phyloP scores from a whole-genome alignment of 768 basidiomycete genomes.

The Amanita brunnescens region DNA sequence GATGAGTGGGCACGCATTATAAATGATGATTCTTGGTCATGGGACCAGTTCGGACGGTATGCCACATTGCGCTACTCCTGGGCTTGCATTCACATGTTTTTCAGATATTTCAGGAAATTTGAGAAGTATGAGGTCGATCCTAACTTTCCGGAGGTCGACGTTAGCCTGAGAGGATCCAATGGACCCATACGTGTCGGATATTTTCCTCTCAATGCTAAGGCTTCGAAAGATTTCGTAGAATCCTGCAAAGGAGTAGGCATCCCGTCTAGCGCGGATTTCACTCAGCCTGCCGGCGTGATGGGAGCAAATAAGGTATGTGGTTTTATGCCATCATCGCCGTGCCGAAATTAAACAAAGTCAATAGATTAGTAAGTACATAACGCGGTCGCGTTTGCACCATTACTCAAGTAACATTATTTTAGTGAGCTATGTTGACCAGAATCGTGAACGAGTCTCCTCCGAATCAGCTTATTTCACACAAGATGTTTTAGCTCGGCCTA shows the following conservation, averaged over 20 bases:
- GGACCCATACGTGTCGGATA: conserved; percentile 60
- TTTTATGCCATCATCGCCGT: background rate
- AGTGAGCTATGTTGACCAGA: conserved; percentile 63
- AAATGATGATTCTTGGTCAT: conserved; percentile 55
- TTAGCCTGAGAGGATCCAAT: conserved; percentile 33
- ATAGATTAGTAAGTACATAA: conserved; percentile 33
- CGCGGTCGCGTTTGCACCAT: background rate
- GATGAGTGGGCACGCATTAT: conserved; percentile 54
- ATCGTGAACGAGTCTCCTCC: conserved; percentile 47
- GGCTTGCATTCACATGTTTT: background rate
- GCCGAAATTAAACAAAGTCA: background rate
- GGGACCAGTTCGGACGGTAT: conserved; percentile 42
- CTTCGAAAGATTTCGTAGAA: conserved; percentile 44
- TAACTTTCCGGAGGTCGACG: conserved; percentile 43
- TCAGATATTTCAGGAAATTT: conserved; percentile 62
- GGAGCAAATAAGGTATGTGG: conserved; percentile 51
- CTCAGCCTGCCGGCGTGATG: conserved; percentile 45
- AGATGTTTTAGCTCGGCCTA: conserved; percentile 53
- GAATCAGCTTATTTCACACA: conserved; percentile 62
- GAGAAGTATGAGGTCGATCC: conserved; percentile 48
- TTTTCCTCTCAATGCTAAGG: conserved; percentile 35
- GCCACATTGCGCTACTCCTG: conserved; percentile 9
- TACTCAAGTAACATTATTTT: background rate
- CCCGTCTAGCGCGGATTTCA: conserved; percentile 54
- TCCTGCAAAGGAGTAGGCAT: conserved; percentile 48